Base-by-base conservation (phyloP, 108 stramenopile genomes). In the Stephanodiscus minutulus region DNA sequence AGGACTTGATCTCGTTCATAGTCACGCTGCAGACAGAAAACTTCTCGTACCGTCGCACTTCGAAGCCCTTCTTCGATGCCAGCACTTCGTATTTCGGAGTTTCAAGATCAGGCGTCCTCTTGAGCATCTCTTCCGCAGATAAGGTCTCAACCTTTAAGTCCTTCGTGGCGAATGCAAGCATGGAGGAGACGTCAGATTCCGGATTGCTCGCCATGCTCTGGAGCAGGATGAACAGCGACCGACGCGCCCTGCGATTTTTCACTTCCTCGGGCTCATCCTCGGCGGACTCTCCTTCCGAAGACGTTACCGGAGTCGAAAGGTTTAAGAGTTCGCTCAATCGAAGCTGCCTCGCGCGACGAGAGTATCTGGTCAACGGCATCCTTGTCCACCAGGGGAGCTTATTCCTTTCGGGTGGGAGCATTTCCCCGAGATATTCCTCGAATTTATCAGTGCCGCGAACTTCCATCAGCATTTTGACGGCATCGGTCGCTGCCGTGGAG, bases 21-120 rank as follows among this genome's bases (percentile, higher is more conserved):
- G 76, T 48, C 9, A 91, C 89, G 11, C 85, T 78, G 77, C 90
- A 91, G 0, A 93, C 87, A 3, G 91, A 79, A 74, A 84, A 97
- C 22, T 84, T 79, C 28, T 93, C 82, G 71, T 97, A 94, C 37
- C 60, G 60, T 7, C 96, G 92, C 29, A 95, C 82, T 81, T 97
- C 91, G 49, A 84, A 72, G 10, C 76, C 85, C 47, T 73, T 64
- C 2, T 49, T 43, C 11, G 75, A 41, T 13, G 66, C 54, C 3
- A 97, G 9, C 8, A 97, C 86, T 9, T 74, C 65, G 67, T 92
- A 97, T 24, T 75, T 61, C 3, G 96, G 94, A 5, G 90, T 93
- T 76, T 94, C 93, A 46, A 97, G 64, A 12, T 83, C 92, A 9
- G 78, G 76, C 10, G 93, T 72, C 22, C 70, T 60, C 58, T 74